Evolutionary conservation across 208 protist species (phyloP).

Genomic region (Wallacemonas rigidus): DNA sequence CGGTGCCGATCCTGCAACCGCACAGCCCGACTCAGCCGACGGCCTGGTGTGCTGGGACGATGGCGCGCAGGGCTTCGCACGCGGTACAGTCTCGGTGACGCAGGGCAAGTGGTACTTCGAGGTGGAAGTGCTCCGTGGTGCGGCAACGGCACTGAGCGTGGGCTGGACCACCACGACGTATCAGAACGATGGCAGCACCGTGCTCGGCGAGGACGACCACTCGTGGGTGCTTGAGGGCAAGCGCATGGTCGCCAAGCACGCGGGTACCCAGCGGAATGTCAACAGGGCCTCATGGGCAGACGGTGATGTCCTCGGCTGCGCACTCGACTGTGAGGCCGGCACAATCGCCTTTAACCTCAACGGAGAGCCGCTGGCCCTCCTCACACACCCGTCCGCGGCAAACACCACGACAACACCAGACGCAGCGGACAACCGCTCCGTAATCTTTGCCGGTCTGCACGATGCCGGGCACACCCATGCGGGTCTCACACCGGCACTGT

Average conservation of each 20-base stretch:
- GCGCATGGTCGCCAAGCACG: conserved; percentile 74
- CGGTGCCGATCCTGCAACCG: background rate
- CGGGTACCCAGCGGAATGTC: conserved; percentile 60
- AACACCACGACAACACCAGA: background rate
- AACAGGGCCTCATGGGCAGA: conserved; percentile 65
- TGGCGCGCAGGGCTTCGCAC: conserved; percentile 58
- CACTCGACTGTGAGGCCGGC: conserved; percentile 80
- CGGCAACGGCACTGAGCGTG: conserved; percentile 41
- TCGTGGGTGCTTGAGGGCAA: conserved; percentile 87
- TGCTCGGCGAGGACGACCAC: conserved; percentile 64
- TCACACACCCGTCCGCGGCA: background rate
- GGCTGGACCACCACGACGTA: conserved; percentile 54
- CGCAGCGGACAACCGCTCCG: background rate
- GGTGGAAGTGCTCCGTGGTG: conserved; percentile 46
- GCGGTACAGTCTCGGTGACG: conserved; percentile 72
- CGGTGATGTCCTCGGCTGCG: conserved; percentile 86
- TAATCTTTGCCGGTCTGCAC: background rate
- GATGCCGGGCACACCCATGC: conserved; percentile 4
- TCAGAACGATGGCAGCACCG: conserved; percentile 24
- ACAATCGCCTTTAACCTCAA: conserved; percentile 84
- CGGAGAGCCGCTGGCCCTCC: conserved; percentile 32
- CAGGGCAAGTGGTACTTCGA: conserved; percentile 91
- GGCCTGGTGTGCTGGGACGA: conserved; percentile 21
- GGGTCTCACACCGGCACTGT: conserved; percentile 38
- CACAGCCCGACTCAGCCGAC: background rate